Evolutionary conservation across 2,329 filamentous ascomycete species (phyloP).

Genomic region (Chrysoporthe deuterocubensis): DNA sequence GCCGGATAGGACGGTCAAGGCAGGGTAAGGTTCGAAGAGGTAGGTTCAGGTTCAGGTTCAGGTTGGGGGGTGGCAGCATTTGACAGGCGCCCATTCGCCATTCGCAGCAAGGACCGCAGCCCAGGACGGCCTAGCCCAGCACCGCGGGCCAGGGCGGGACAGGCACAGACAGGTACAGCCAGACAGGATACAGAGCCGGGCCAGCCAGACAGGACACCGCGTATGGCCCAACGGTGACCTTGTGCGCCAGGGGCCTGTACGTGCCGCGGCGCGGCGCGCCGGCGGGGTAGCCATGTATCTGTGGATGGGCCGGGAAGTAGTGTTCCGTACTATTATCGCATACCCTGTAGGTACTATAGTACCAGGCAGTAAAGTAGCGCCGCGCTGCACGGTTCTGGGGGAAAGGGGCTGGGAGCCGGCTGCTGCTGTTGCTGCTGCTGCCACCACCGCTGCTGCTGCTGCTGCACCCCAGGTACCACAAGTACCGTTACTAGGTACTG

Average conservation of each 20-base stretch:
- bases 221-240: background rate
- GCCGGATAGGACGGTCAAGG: background rate
- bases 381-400: background rate
- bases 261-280: background rate
- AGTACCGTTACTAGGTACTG: no score
- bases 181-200: background rate
- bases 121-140: slow-evolving; percentile 12
- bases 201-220: background rate
- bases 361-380: background rate
- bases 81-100: slow-evolving; percentile 26
- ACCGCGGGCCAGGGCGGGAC: slow-evolving; percentile 3
- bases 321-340: background rate
- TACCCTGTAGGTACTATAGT: slow-evolving; percentile 6
- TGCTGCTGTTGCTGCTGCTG: background rate
- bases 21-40: slow-evolving; percentile 5
- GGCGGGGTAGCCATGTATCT: slow-evolving; percentile 6
- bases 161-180: background rate
- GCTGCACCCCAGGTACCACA: background rate
- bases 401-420: background rate
- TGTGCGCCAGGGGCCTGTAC: slow-evolving; percentile 5
- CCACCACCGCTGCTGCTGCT: background rate
- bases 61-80: slow-evolving; percentile 22
- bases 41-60: background rate
- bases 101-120: background rate
- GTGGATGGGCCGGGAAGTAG: background rate